phyloP scores from a whole-genome alignment of 2,329 filamentous ascomycete species.

The Fusarium globosum region DNA sequence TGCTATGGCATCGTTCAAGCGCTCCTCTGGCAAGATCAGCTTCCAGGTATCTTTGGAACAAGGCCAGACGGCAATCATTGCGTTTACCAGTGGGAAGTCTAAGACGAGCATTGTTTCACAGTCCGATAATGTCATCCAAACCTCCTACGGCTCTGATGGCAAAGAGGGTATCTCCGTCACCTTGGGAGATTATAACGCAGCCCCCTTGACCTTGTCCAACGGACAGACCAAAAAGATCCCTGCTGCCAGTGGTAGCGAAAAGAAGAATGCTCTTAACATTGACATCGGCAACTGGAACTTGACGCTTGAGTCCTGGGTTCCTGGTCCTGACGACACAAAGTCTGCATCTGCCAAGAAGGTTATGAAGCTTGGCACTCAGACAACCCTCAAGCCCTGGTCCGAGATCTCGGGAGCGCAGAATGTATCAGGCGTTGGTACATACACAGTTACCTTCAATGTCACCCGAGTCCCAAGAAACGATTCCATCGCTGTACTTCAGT shows the following conservation, averaged over 20 bases:
- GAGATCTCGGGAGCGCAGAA: not conserved
- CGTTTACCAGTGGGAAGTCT: not conserved
- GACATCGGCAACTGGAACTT: not conserved
- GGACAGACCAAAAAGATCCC: not conserved
- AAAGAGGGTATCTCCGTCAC: not conserved
- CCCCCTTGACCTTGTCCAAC: not conserved
- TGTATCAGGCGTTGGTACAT: accelerated
- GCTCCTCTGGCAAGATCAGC: accelerated
- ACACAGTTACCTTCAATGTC: not conserved
- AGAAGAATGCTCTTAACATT: not conserved
- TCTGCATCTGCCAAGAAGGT: not conserved
- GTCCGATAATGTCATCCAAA: accelerated
- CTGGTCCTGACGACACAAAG: not conserved
- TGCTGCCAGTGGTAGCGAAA: accelerated
- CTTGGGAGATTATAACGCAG: not conserved
- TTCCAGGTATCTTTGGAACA: not conserved
- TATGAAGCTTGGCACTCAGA: not conserved
- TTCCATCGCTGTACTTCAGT: not conserved
- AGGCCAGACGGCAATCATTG: accelerated
- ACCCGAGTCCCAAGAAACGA: not conserved
- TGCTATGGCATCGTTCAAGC: not conserved
- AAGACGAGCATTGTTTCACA: not conserved
- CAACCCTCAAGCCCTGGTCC: not conserved
- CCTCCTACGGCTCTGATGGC: not conserved
- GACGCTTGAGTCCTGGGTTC: not conserved